A percentile compares a stretch with the other conserved stretches of the same genome.
Evolutionary conservation across 1,284 basidiomycete species (phyloP).

Genomic region (Schizophyllum commune): DNA sequence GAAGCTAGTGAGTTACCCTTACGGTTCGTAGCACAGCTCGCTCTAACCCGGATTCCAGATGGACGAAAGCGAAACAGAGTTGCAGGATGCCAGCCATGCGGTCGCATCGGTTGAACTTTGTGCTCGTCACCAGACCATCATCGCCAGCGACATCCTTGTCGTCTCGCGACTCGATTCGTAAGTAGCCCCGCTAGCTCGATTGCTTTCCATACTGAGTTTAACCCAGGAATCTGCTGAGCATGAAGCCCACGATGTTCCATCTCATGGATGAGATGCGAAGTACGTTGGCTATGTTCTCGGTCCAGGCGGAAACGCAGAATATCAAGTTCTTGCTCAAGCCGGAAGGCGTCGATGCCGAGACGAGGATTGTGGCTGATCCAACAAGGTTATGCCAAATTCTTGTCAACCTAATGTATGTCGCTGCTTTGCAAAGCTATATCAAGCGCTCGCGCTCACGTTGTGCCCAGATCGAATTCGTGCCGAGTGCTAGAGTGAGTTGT

Average conservation of each 20-base stretch:
- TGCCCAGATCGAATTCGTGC: background rate
- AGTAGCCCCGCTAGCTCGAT: background rate
- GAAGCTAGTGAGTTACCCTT: background rate
- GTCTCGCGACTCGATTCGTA: constrained; percentile 5
- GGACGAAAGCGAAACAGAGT: background rate
- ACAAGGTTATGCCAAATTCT: background rate
- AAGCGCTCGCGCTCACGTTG: background rate
- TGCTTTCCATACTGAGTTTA: background rate
- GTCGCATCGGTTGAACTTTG: constrained; percentile 5
- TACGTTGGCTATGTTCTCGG: constrained; percentile 4
- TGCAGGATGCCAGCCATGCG: background rate
- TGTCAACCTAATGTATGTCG: background rate
- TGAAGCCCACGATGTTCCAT: constrained; percentile 1
- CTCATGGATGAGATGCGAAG: constrained; percentile 4
- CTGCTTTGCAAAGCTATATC: background rate
- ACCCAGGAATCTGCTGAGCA: constrained; percentile 1
- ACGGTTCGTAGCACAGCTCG: no score
- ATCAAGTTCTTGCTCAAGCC: constrained; percentile 2
- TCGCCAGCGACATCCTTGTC: constrained; percentile 7
- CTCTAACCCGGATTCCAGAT: background rate
- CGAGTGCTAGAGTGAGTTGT: background rate
- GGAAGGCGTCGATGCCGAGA: constrained; percentile 1
- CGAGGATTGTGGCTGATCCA: constrained; percentile 4
- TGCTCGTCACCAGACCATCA: constrained; percentile 8
- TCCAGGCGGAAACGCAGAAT: constrained; percentile 3